Evolutionary conservation across 2,329 filamentous ascomycete species (phyloP), one percentile per base, ranked within the genome.

Genomic region (Fusarium drepaniforme): DNA sequence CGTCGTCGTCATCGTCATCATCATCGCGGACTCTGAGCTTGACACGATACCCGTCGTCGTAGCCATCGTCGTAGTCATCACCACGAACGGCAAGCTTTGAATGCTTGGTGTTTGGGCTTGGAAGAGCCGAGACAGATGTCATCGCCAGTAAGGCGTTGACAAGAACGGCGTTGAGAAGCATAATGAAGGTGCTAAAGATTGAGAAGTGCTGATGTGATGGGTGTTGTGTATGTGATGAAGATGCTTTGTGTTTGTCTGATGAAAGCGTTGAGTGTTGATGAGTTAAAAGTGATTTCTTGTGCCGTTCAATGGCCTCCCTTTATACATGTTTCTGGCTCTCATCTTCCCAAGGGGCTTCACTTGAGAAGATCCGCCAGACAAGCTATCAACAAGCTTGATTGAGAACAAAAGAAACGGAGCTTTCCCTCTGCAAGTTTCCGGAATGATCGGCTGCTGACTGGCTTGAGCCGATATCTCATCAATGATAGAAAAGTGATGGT

Each of bases 131-230:
- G 58, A 60, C 58, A 9, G 58, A 60, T 12, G 58, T 15, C 25
- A 60, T 30, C 18, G 58, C 58, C 25, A 60, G 37, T n/a, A 60
- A 40, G 38, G 58, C 58, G 38, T 60, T 60, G 58, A 60, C 11
- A 12, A 60, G 58, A 42, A 60, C n/a, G 18, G 38, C 16, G 58
- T 60, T 60, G 58, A 60, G 13, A 16, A 60, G 58, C 58, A 60
- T 60, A 5, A 18, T 60, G 58, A 21, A 11, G 18, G 13, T 25
- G 11, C 5, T 53, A n/a, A 51, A 18, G 25, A 9, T 51, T 51
- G 28, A 15, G 28, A 12, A 11, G 11, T 13, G 2, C 28, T 15
- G 18, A 37, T 25, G 23, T 7, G 57, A 35, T 13, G 16, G 16
- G 11, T 16, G 9, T 30, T 25, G n/a, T 60, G 57, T 12, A 4